A percentile compares a stretch with the other conserved stretches of the same genome.
Evolutionary conservation across 202 grass and related monocot genomes (phyloP).

Genomic region (Panicum virgatum): DNA sequence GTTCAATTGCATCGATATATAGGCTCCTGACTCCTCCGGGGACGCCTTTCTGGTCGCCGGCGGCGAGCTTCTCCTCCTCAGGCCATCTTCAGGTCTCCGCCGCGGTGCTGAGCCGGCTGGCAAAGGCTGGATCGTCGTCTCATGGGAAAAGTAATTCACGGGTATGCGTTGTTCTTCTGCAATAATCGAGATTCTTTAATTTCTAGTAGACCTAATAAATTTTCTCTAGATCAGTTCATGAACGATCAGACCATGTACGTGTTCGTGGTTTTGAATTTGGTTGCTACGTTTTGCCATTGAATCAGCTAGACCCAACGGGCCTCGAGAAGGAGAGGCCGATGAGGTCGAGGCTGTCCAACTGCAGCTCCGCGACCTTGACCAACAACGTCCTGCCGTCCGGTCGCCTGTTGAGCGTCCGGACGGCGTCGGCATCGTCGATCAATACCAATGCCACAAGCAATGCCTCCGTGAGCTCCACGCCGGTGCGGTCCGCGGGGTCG

Average conservation of each 20-base stretch:
- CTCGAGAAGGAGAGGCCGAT: not conserved
- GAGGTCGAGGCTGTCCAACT: slow-evolving; percentile 28
- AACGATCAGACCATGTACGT: not conserved
- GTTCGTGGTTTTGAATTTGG: not conserved
- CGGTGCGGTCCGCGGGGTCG: not conserved
- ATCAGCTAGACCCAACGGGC: slow-evolving; percentile 8
- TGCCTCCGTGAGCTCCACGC: not conserved
- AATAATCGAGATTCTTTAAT: not conserved
- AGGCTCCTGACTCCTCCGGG: slow-evolving; percentile 41
- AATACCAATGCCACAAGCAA: slow-evolving; percentile 18
- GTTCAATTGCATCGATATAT: not conserved
- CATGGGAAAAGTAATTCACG: slow-evolving; percentile 6
- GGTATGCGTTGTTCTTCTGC: slow-evolving; percentile 15
- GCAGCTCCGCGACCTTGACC: not conserved
- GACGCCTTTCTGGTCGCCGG: slow-evolving; percentile 14
- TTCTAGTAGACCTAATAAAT: not conserved
- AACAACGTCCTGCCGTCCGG: not conserved
- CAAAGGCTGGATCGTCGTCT: not conserved
- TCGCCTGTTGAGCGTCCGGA: not conserved
- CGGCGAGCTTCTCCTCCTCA: not conserved
- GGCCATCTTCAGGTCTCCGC: not conserved
- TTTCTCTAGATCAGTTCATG: not conserved
- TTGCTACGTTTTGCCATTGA: not conserved
- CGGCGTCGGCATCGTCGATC: slow-evolving; percentile 23
- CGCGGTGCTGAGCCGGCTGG: not conserved